Evolutionary conservation across 1,284 basidiomycete species (phyloP), one percentile per base, ranked within the genome.

Genomic region (Malassezia slooffiae): DNA sequence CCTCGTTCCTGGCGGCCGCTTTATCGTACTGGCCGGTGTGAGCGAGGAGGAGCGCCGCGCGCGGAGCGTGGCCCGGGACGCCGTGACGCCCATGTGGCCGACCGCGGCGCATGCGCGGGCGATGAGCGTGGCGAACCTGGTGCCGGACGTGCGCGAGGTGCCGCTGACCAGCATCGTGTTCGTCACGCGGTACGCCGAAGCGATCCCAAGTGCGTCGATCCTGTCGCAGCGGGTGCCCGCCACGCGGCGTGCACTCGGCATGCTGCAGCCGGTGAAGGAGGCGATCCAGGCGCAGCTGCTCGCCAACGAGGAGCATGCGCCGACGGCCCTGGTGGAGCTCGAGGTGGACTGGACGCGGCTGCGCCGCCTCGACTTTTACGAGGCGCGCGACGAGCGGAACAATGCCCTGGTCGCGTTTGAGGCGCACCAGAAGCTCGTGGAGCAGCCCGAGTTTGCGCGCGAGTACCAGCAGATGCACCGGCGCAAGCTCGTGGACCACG

Each of bases 291-390:
- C 21, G 5, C 15, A 33, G 23, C 38, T 55, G 3, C 29, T n/a
- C 19, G 34, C 28, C 1, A 24, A 34, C 6, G 26, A 22, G 0
- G 28, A 20, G 13, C 12, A 32, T 4, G 38, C 37, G 9, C 23
- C 38, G 4, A 22, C 8, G 5, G 50, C 16, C 35, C 42, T 42
- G 15, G 13, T 38, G 15, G 34, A 23, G 20, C 34, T 47, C 3
- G 72, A 73, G 42, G 66, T 62, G 1, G 86, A 88, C 48, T 96
- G 89, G 89, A 74, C 74, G 35, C 79, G 83, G 41, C 75, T 89
- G 57, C 79, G 82, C 32, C 75, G 79, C n/a, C 72, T 99, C 13
- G 90, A 97, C 50, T 93, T 97, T 70, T 87, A 95, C 69, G 91
- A 96, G 54, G 73, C 76, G 17, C 65, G 95, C 34, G 76, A 78